Percentiles rank a stretch among this genome's conserved stretches.
Evolutionary conservation across 2,329 filamentous ascomycete species (phyloP).

Genomic region (Teratosphaeria viscida): DNA sequence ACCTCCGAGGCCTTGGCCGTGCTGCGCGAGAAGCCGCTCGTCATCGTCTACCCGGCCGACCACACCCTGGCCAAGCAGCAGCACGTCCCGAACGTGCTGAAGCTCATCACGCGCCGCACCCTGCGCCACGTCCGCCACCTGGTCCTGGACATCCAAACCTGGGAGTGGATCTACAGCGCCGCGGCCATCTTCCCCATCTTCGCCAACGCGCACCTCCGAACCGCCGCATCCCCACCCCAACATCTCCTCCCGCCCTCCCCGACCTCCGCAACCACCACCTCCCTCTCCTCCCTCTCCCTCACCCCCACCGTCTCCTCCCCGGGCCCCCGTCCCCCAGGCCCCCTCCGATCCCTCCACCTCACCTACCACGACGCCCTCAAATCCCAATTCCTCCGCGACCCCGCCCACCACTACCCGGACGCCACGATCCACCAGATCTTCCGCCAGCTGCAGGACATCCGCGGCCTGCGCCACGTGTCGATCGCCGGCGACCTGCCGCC

Average conservation of each 20-base stretch:
- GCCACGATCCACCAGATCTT: slow-evolving; percentile 12
- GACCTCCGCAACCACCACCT: not conserved
- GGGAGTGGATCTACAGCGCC: slow-evolving; percentile 19
- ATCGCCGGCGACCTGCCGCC: slow-evolving; percentile 18
- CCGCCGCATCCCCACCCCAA: not conserved
- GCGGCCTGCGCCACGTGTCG: slow-evolving; percentile 11
- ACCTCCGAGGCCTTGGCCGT: slow-evolving; percentile 19
- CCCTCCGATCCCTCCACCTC: slow-evolving; percentile 12
- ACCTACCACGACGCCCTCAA: slow-evolving; percentile 14
- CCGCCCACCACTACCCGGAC: slow-evolving; percentile 15
- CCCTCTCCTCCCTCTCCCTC: not conserved
- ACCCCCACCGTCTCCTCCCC: not conserved
- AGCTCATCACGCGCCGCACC: slow-evolving; percentile 14
- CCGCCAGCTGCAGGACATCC: slow-evolving; percentile 10
- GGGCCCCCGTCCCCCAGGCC: not conserved
- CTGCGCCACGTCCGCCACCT: slow-evolving; percentile 15
- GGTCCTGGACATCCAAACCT: slow-evolving; percentile 15
- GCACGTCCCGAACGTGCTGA: slow-evolving; percentile 9
- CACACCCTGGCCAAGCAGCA: slow-evolving; percentile 1
- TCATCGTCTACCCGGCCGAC: slow-evolving; percentile 9
- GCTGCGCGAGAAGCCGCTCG: slow-evolving; percentile 22
- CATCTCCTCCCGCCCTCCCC: not conserved
- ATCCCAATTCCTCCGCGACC: slow-evolving; percentile 4
- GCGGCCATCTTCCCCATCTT: slow-evolving; percentile 9
- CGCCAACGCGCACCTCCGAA: not conserved